Percentiles rank a stretch among this genome's conserved stretches.
Conservation (phyloP, 2,329 filamentous ascomycete species). For the Aspergillus aculeatinus region DNA sequence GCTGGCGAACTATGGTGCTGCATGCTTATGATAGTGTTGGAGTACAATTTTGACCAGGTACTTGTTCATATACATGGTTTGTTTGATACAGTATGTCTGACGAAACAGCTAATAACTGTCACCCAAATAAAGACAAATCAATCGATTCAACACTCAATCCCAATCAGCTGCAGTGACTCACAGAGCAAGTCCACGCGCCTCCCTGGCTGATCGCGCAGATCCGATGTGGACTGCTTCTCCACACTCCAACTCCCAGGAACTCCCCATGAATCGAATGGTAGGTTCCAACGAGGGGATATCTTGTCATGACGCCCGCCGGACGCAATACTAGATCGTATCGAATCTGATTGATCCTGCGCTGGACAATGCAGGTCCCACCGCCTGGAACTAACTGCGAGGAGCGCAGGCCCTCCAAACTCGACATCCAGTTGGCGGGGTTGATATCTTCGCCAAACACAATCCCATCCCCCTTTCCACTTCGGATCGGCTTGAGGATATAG, state of each 20-base stretch:
- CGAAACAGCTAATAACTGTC: too few relatives aligned
- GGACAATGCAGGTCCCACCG: constrained; percentile 21
- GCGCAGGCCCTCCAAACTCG: constrained; percentile 18
- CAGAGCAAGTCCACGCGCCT: constrained; percentile 20
- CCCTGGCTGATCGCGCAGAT: constrained; percentile 20
- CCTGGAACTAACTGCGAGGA: constrained; percentile 4
- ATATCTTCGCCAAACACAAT: constrained; percentile 27
- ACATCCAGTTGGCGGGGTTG: constrained; percentile 20
- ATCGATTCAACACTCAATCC: too few relatives aligned
- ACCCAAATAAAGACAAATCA: too few relatives aligned
- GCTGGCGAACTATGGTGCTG: too few relatives aligned
- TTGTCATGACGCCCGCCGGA: background rate
- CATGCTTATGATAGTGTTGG: too few relatives aligned
- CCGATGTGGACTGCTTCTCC: constrained; percentile 25
- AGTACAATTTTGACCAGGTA: too few relatives aligned
- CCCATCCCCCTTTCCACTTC: constrained; percentile 24
- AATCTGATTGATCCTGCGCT: constrained; percentile 21
- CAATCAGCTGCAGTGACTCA: background rate
- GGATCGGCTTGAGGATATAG: constrained; percentile 29
- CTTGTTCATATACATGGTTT: too few relatives aligned
- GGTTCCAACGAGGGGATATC: constrained; percentile 26
- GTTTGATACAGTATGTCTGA: too few relatives aligned
- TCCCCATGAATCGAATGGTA: constrained; percentile 27
- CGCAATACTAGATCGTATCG: constrained; percentile 22
- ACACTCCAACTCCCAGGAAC: constrained; percentile 26